Conservation (phyloP, 2,329 filamentous ascomycete genomes). For the Fusarium sp. region DNA sequence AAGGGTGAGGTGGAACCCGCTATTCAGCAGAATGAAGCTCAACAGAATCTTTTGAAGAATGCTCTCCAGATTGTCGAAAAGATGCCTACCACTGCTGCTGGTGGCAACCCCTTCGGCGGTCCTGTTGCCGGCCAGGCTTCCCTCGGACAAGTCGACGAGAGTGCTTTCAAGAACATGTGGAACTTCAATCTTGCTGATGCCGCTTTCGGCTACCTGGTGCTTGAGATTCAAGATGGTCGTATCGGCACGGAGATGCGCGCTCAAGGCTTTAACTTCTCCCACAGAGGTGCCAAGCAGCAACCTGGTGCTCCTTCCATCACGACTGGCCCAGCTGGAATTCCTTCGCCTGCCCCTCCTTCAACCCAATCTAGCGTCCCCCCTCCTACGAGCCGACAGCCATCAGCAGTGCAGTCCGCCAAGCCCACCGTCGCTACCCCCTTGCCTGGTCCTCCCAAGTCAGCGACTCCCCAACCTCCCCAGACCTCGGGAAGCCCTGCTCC, state of each 20-base stretch:
- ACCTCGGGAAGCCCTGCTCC: constrained; percentile 57
- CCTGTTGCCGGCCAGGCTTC: constrained; percentile 78
- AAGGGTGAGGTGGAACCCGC: constrained; percentile 95
- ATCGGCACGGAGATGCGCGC: constrained; percentile 99
- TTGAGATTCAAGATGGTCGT: constrained; percentile 94
- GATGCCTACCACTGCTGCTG: constrained; percentile 95
- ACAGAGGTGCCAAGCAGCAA: constrained; percentile 86
- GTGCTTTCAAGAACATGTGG: constrained; percentile 99
- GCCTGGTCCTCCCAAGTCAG: constrained; percentile 56
- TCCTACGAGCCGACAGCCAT: constrained; percentile 54
- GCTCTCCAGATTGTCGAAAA: constrained; percentile 95
- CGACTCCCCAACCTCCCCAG: constrained; percentile 65
- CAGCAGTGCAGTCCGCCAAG: constrained; percentile 59
- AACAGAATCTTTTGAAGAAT: constrained; percentile 91
- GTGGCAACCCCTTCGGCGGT: constrained; percentile 96
- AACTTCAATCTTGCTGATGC: constrained; percentile 99
- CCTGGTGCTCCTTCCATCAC: constrained; percentile 54
- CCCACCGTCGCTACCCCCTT: constrained; percentile 56
- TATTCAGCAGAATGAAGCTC: constrained; percentile 91
- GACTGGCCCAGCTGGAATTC: constrained; percentile 47
- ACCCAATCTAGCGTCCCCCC: constrained; percentile 54
- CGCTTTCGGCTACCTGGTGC: constrained; percentile 93
- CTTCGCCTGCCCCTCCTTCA: constrained; percentile 55
- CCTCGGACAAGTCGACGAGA: constrained; percentile 94
- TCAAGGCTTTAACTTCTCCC: constrained; percentile 99